Conservation (phyloP, 2,329 filamentous ascomycete species). For the Colletotrichum sp. region DNA sequence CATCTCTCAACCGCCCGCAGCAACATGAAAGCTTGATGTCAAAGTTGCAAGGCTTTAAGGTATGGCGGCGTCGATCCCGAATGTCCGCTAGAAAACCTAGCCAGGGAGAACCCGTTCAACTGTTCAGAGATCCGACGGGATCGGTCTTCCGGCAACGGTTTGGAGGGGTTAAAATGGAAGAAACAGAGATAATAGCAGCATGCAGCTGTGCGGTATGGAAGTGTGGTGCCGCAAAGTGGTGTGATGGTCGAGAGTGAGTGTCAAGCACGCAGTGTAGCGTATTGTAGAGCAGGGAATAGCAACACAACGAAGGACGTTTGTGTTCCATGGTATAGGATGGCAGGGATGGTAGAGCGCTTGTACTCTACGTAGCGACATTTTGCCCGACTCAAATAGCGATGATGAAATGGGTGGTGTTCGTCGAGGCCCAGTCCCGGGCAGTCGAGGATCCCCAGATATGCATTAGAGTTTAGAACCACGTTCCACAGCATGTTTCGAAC, state of each 20-base stretch:
- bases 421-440: neutral
- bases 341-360: neutral
- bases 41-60: neutral
- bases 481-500: slow-evolving; percentile 20
- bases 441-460: neutral
- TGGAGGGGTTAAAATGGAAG: neutral
- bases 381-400: neutral
- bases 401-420: neutral
- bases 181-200: neutral
- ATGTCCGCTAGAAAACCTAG: neutral
- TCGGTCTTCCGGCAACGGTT: neutral
- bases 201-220: neutral
- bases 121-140: neutral
- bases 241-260: neutral
- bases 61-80: slow-evolving; percentile 2
- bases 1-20: neutral
- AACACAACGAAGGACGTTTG: neutral
- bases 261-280: neutral
- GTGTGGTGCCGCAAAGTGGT: neutral
- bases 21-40: neutral
- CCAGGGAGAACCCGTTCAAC: neutral
- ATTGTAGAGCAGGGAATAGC: neutral
- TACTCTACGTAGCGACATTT: neutral
- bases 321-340: neutral
- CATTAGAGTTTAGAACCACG: slow-evolving; percentile 14